Base-by-base conservation (phyloP, 306 rosid genomes). In the Quercus agrifolia region DNA sequence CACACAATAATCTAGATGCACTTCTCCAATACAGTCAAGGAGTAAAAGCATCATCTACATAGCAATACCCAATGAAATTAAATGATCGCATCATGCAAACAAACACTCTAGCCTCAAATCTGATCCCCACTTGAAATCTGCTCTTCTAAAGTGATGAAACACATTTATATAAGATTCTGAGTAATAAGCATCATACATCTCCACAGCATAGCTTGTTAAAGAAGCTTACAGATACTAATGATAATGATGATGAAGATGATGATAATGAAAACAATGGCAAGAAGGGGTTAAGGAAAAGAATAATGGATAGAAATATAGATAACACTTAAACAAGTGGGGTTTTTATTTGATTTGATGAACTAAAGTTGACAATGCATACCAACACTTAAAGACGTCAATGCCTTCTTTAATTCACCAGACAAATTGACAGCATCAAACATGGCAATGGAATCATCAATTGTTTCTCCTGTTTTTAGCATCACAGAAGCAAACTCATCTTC, bases 401-500 rank as follows among this genome's bases (percentile, higher is more conserved):
- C 97, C 87, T 88, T 92, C 89, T 87, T 90, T 69, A 68, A 81
- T 83, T 92, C 99, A 72, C 97, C 97, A 71, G 99, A 87, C 76
- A 89, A 83, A 77, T 89, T 88, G 54, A 90, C 63, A 56, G 96
- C 93, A 77, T 89, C 95, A 86, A 92, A 94, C 86, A 83, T 86
- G 72, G 97, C 97, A 83, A 90, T 83, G 38, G 97, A 90, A 87
- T 94, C 99, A 78, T 94, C 99, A 84, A 92, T 87, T 78, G 87
- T 84, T 78, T 89, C 99, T 84, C 94, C 95, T 33, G 92, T 86
- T 81, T 87, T 90, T 71, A 94, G 86, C 63, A 86, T 73, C 71
- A 86, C 85, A 69, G 89, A 87, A 81, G 96, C 95, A 87, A 77
- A 85, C 76, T 91, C 97, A 63, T 91, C 93, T 67, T 87, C 97